Evolutionary conservation across 768 basidiomycete species (phyloP), one percentile per base, ranked within the genome.

Genomic region (Dentipellis sp.): DNA sequence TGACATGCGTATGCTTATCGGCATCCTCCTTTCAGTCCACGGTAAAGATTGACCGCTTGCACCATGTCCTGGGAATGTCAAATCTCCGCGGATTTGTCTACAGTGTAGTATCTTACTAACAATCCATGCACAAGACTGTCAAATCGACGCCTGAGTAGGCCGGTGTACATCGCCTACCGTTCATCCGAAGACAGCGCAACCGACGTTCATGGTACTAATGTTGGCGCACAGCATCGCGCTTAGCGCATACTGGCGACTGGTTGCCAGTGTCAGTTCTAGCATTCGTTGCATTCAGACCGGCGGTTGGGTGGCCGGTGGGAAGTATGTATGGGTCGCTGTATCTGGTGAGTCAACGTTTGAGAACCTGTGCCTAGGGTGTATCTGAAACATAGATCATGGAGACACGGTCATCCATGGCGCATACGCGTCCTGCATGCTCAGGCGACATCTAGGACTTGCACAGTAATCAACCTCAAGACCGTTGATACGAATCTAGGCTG

Each of bases 41-140:
- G n/a, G n/a, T n/a, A n/a, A n/a, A n/a, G n/a, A n/a, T n/a, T n/a
- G n/a, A n/a, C n/a, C n/a, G n/a, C n/a, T n/a, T n/a, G n/a, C n/a
- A n/a, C n/a, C n/a, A n/a, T n/a, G n/a, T n/a, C n/a, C n/a, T n/a
- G n/a, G n/a, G n/a, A n/a, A n/a, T n/a, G n/a, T n/a, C n/a, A n/a
- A n/a, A n/a, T n/a, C n/a, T n/a, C n/a, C n/a, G n/a, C n/a, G n/a
- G n/a, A n/a, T n/a, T n/a, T n/a, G n/a, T n/a, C n/a, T n/a, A n/a
- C n/a, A n/a, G n/a, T 22, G 60, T 11, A 51, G 67, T 10, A 62
- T 67, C 29, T 51, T 61, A 17, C 63, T 67, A 6, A 68, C 67
- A 1, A 66, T 65, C 34, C 63, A 67, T 48, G 62, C 58, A 11
- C 64, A 65, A 42, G 66, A 67, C 52, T 67, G 65, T 51, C 59